Percentiles rank a stretch among this genome's conserved stretches.
These are phyloP conservation scores for Entomortierella parvispora DNA, from an alignment of 192 early-diverging fungal genomes.

Conservation along the genomic window DNA sequence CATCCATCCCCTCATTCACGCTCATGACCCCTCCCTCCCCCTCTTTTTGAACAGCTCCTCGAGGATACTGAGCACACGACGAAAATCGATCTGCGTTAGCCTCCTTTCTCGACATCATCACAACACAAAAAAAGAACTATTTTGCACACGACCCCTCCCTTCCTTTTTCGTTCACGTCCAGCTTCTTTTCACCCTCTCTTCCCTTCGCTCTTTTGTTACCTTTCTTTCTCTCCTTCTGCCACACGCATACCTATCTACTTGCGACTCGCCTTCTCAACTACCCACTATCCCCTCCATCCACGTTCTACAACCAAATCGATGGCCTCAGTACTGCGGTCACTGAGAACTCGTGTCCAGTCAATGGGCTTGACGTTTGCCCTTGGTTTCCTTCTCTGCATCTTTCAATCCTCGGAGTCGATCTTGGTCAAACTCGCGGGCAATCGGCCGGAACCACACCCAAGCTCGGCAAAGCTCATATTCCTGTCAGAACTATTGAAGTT, in stretches of 20 bases:
- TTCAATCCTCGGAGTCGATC: conserved; percentile 52
- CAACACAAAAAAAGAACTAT: no score
- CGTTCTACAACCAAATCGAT: background rate
- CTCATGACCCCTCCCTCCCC: no score
- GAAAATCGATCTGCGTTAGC: no score
- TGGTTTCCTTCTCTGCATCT: conserved; percentile 52
- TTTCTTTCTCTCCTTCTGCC: background rate
- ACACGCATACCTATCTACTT: background rate
- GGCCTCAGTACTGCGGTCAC: conserved; percentile 8
- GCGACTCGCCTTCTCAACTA: background rate
- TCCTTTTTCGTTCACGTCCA: background rate
- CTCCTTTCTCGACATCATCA: no score
- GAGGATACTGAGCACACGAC: no score
- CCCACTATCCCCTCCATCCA: background rate
- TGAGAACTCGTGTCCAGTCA: conserved; percentile 17
- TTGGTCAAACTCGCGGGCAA: conserved; percentile 48
- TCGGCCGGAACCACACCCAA: conserved; percentile 50
- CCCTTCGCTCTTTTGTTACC: background rate
- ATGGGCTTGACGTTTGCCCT: conserved; percentile 47
- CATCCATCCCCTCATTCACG: no score
- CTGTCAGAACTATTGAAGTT: conserved; percentile 51
- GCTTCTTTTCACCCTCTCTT: background rate
- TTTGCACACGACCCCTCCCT: background rate
- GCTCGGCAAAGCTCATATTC: conserved; percentile 46
- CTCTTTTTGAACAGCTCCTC: no score